phyloP scores from a whole-genome alignment of 352 stramenopile genomes.

The Nannochloropsis limnetica region DNA sequence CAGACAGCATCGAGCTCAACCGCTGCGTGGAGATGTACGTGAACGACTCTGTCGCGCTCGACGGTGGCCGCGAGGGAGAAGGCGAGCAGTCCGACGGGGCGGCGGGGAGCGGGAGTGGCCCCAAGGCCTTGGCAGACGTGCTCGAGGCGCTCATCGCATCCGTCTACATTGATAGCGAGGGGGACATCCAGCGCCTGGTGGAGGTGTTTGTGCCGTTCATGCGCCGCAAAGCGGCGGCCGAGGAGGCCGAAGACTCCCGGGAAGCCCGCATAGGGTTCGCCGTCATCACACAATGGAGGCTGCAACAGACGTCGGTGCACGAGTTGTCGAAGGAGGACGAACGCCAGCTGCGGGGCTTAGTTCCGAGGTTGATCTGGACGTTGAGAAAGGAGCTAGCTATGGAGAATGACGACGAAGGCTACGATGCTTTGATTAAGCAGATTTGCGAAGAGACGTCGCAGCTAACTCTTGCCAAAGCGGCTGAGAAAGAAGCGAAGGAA shows the following conservation, averaged over 20 bases:
- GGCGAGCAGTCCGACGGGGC: not conserved
- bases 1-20: not conserved
- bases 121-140: conserved; percentile 47
- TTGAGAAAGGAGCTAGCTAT: not conserved
- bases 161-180: conserved; percentile 49
- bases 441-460: not conserved
- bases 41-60: not conserved
- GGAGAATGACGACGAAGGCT: not conserved
- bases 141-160: conserved; percentile 49
- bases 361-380: not conserved
- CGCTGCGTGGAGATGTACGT: not conserved
- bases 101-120: conserved; percentile 10
- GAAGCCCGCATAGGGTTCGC: not conserved
- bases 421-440: not conserved
- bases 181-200: conserved; percentile 44
- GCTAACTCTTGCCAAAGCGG: not conserved
- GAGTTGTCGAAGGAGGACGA: not conserved
- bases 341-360: not conserved
- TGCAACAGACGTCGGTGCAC: not conserved
- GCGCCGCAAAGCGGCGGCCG: not conserved
- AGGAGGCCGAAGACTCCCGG: conserved; percentile 9
- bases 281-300: not conserved
- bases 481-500: not conserved
- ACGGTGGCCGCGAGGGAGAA: not conserved
- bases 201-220: conserved; percentile 20